A percentile compares a stretch with the other conserved stretches of the same genome.
These are phyloP conservation scores for Metarhizium robertsii DNA, from an alignment of 2,329 filamentous ascomycete species.

Conservation along the genomic window DNA sequence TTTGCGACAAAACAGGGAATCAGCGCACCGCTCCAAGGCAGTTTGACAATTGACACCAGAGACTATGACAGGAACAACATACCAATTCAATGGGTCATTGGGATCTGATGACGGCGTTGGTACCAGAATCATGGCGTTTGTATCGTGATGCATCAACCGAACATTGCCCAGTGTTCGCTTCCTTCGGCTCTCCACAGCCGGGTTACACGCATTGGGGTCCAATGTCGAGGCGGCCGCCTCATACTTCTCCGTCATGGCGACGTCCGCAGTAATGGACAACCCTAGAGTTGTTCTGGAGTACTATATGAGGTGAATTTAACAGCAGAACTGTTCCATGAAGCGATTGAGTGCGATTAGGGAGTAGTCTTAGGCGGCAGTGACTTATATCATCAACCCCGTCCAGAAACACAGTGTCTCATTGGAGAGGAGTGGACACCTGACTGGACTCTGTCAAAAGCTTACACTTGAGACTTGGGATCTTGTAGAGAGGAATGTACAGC, in stretches of 20 bases:
- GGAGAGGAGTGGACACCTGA: no score
- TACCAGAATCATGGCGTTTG: conserved; percentile 38
- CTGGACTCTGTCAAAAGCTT: no score
- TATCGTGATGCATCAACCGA: conserved; percentile 29
- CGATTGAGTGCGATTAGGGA: no score
- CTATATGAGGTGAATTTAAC: no score
- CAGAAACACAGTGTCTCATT: no score
- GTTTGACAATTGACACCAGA: background rate
- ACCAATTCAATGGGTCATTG: conserved; percentile 37
- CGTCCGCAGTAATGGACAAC: no score
- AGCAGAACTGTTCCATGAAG: no score
- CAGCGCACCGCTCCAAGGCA: background rate
- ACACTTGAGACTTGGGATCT: no score
- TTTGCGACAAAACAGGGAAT: conserved; percentile 8
- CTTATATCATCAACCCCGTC: no score
- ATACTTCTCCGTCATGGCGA: conserved; percentile 3
- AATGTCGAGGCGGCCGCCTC: conserved; percentile 2
- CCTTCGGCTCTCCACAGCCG: conserved; percentile 6
- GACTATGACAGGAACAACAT: conserved; percentile 10
- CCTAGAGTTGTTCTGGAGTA: no score
- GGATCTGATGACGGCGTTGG: conserved; percentile 19
- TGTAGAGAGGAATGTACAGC: no score
- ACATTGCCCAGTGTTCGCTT: conserved; percentile 29
- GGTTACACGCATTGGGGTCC: conserved; percentile 6
- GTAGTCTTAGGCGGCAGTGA: no score